Conservation (phyloP, 2,329 filamentous ascomycete genomes). For the Alternaria viburni region DNA sequence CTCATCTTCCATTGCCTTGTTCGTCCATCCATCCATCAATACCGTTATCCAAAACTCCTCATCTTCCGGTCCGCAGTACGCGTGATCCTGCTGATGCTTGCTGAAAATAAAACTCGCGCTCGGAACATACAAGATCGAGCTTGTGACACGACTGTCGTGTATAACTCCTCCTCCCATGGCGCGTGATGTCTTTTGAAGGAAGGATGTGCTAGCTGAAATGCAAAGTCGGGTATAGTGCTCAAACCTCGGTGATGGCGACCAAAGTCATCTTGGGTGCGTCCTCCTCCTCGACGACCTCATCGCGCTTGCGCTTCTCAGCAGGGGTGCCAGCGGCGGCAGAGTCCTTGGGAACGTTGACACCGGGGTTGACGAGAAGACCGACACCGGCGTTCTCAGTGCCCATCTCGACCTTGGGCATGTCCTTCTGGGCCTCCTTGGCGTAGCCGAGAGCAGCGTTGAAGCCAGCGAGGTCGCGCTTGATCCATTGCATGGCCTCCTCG, state of each 20-base stretch:
- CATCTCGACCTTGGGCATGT: constrained; percentile 57
- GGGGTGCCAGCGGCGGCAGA: constrained; percentile 46
- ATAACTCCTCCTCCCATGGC: not conserved
- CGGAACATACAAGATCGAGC: not conserved
- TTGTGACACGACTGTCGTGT: not conserved
- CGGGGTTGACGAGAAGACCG: constrained; percentile 47
- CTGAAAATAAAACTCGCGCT: constrained; percentile 5
- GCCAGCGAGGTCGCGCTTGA: constrained; percentile 57
- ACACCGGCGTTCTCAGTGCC: constrained; percentile 56
- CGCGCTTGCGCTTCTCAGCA: constrained; percentile 26
- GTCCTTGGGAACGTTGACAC: constrained; percentile 46
- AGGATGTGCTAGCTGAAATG: not conserved
- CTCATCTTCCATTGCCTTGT: not conserved
- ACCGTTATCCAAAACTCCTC: constrained; percentile 6
- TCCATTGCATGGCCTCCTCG: constrained; percentile 44
- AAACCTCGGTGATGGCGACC: constrained; percentile 49
- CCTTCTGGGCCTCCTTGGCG: constrained; percentile 55
- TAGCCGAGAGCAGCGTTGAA: constrained; percentile 58
- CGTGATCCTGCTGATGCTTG: constrained; percentile 11
- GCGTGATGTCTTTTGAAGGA: not conserved
- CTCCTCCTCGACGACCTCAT: constrained; percentile 38
- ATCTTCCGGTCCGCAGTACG: constrained; percentile 12
- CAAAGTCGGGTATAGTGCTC: constrained; percentile 13
- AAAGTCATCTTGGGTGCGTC: constrained; percentile 48
- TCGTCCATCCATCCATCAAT: not conserved